Evolutionary conservation across 2,329 filamentous ascomycete species (phyloP).

Genomic region (Fusarium oxysporum): DNA sequence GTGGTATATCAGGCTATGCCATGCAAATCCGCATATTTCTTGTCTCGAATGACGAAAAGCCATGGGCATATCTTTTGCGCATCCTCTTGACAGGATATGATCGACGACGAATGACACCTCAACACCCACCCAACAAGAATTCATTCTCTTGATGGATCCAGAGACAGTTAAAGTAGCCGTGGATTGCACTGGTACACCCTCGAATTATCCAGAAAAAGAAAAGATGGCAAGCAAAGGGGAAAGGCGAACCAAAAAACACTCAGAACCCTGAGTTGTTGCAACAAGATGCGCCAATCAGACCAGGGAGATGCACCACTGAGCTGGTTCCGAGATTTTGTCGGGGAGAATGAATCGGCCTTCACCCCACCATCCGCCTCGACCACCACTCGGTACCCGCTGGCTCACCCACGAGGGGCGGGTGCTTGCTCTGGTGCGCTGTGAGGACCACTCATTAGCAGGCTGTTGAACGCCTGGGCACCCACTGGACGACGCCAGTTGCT

Average conservation of each 20-base stretch:
- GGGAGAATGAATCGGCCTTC: slow-evolving; percentile 39
- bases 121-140: slow-evolving; percentile 27
- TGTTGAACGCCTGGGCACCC: slow-evolving; percentile 38
- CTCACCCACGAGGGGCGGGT: slow-evolving; percentile 37
- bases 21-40: slow-evolving; percentile 12
- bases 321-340: slow-evolving; percentile 47
- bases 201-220: slow-evolving; percentile 30
- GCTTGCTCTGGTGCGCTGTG: slow-evolving; percentile 14
- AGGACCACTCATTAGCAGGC: slow-evolving; percentile 39
- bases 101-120: slow-evolving; percentile 36
- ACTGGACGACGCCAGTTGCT: slow-evolving; percentile 36
- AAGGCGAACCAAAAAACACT: slow-evolving; percentile 29
- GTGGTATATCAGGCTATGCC: slow-evolving; percentile 1
- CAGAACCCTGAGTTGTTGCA: slow-evolving; percentile 30
- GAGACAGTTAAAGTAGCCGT: slow-evolving; percentile 11
- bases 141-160: slow-evolving; percentile 17
- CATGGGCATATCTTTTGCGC: slow-evolving; percentile 13
- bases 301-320: slow-evolving; percentile 35
- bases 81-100: slow-evolving; percentile 37
- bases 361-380: slow-evolving; percentile 33
- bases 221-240: slow-evolving; percentile 13
- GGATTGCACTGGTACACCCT: slow-evolving; percentile 5
- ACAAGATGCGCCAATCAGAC: slow-evolving; percentile 36
- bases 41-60: slow-evolving; percentile 22
- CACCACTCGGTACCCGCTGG: slow-evolving; percentile 37